Conservation (phyloP, 768 basidiomycete species). For the Amylocystis lapponica region DNA sequence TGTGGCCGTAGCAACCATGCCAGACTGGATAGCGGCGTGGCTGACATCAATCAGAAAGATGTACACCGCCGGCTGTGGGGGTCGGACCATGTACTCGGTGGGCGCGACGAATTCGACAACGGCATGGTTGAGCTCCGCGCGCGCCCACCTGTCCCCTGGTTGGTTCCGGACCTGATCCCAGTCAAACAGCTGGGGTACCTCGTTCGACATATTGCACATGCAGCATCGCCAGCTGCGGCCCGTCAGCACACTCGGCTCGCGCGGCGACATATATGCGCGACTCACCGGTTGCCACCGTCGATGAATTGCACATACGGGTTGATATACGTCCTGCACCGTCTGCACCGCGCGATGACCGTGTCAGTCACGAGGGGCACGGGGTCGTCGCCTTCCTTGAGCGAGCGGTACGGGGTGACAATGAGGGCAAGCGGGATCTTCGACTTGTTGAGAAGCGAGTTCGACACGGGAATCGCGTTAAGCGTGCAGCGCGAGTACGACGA, state of each 20-base stretch:
- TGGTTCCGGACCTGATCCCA: constrained; percentile 95
- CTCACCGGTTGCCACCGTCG: constrained; percentile 89
- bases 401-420: constrained; percentile 86
- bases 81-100: constrained; percentile 98
- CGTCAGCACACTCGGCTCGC: not conserved
- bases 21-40: constrained; percentile 85
- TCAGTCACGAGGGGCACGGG: constrained; percentile 88
- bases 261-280: constrained; percentile 6
- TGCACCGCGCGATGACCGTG: constrained; percentile 92
- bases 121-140: constrained; percentile 88
- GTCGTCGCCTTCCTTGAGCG: constrained; percentile 76
- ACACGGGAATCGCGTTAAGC: constrained; percentile 88
- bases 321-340: constrained; percentile 94
- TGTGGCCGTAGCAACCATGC: constrained; percentile 98
- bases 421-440: constrained; percentile 87
- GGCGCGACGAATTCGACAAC: constrained; percentile 98
- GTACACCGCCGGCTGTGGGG: constrained; percentile 96
- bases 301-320: constrained; percentile 98
- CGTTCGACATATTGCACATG: constrained; percentile 98
- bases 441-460: constrained; percentile 81
- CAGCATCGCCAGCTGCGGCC: constrained; percentile 87
- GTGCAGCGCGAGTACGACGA: constrained; percentile 90
- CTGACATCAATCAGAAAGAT: constrained; percentile 97
- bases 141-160: constrained; percentile 91
- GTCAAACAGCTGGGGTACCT: constrained; percentile 96